Evolutionary conservation across 2,329 filamentous ascomycete genomes (phyloP).

Genomic region (Arthrobotrys megalospora): DNA sequence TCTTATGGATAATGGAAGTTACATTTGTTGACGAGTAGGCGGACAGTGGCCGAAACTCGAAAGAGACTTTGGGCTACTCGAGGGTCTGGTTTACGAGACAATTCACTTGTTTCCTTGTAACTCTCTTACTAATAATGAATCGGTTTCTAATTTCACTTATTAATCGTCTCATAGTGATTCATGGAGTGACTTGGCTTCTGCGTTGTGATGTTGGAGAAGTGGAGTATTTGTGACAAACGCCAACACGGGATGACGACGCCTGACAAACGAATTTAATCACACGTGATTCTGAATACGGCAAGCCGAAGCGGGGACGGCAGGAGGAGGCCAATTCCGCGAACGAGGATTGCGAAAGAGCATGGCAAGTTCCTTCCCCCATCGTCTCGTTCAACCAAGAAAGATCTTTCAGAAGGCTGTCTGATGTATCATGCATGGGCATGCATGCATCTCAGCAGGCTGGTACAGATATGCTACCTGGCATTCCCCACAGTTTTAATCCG

Average conservation of each 20-base stretch:
- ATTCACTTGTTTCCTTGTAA: background rate
- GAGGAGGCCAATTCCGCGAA: constrained; percentile 30
- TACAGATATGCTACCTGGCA: constrained; percentile 22
- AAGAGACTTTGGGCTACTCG: background rate
- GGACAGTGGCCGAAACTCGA: background rate
- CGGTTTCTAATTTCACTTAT: background rate
- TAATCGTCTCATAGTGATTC: constrained; percentile 11
- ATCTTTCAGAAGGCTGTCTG: background rate
- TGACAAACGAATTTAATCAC: background rate
- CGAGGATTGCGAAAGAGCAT: constrained; percentile 26
- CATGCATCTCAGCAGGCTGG: constrained; percentile 27
- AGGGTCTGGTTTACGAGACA: constrained; percentile 52
- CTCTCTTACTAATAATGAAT: constrained; percentile 33
- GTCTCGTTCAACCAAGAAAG: too few species aligned
- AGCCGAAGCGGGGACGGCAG: constrained; percentile 17
- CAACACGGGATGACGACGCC: too few species aligned
- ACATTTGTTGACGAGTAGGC: constrained; percentile 51
- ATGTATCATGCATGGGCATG: constrained; percentile 27
- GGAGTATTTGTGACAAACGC: background rate
- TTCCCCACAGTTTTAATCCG: constrained; percentile 47
- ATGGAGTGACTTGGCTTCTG: constrained; percentile 1
- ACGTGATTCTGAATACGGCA: constrained; percentile 30
- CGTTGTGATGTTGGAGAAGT: constrained; percentile 8
- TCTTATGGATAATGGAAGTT: constrained; percentile 44
- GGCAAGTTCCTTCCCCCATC: constrained; percentile 13